phyloP scores from a whole-genome alignment of 345 rosid species.

The Camelina hispida region DNA sequence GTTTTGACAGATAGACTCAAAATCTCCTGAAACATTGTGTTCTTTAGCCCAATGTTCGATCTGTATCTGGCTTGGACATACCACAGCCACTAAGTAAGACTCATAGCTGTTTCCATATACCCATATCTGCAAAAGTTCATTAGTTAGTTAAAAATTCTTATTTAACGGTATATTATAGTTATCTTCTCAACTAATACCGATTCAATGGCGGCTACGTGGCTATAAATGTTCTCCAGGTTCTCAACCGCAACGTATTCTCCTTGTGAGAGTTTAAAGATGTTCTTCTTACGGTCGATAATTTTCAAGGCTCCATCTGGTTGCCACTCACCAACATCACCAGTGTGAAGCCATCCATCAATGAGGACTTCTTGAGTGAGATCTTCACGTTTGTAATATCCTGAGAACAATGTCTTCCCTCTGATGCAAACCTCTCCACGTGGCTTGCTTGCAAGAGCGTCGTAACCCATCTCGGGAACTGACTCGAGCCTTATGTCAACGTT shows the following conservation, averaged over 20 bases:
- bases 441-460: slow-evolving; percentile 81
- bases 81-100: slow-evolving; percentile 87
- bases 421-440: slow-evolving; percentile 94
- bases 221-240: slow-evolving; percentile 88
- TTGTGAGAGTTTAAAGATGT: slow-evolving; percentile 95
- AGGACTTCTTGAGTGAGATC: slow-evolving; percentile 87
- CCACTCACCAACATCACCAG: slow-evolving; percentile 99
- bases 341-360: slow-evolving; percentile 95
- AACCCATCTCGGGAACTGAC: slow-evolving; percentile 96
- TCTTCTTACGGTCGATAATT: slow-evolving; percentile 90
- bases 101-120: slow-evolving; percentile 97
- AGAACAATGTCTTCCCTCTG: slow-evolving; percentile 72
- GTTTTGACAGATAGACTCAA: slow-evolving; percentile 69
- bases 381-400: slow-evolving; percentile 91
- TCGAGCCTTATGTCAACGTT: slow-evolving; percentile 87
- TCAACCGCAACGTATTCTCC: slow-evolving; percentile 99
- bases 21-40: slow-evolving; percentile 66
- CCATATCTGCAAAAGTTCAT: slow-evolving; percentile 66
- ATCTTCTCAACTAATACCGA: slow-evolving; percentile 52
- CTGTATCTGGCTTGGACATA: slow-evolving; percentile 76
- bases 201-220: slow-evolving; percentile 65
- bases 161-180: not conserved
- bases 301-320: slow-evolving; percentile 96
- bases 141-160: not conserved
- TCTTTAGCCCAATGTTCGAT: slow-evolving; percentile 83